Percentiles rank a stretch among this genome's conserved stretches.
Evolutionary conservation across 2,329 filamentous ascomycete species (phyloP).

Genomic region (Fusarium nisikadoi): DNA sequence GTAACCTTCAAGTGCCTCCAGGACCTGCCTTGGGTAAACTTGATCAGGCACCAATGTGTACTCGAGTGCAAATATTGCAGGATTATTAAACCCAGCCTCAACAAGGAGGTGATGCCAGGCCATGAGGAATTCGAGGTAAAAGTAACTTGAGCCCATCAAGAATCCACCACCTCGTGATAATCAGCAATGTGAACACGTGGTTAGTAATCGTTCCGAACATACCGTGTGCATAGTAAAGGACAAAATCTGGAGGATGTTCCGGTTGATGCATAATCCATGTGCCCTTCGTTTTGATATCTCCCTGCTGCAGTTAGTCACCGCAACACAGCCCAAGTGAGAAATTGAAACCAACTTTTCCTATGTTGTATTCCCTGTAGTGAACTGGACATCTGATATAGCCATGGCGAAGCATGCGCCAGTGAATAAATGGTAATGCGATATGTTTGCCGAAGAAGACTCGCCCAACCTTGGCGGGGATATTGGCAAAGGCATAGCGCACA

Average conservation of each 20-base stretch:
- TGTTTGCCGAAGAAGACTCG: constrained; percentile 81
- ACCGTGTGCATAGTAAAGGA: constrained; percentile 87
- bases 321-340: neutral
- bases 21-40: constrained; percentile 77
- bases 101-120: constrained; percentile 75
- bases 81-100: constrained; percentile 74
- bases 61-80: constrained; percentile 81
- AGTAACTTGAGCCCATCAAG: constrained; percentile 82
- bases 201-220: constrained; percentile 36
- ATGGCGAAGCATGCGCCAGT: constrained; percentile 79
- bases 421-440: constrained; percentile 78
- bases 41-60: constrained; percentile 83
- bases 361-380: constrained; percentile 66
- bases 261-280: constrained; percentile 76
- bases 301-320: constrained; percentile 21
- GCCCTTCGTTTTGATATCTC: constrained; percentile 64
- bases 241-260: constrained; percentile 72
- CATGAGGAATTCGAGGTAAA: constrained; percentile 86
- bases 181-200: constrained; percentile 5
- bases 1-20: constrained; percentile 77
- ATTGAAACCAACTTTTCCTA: constrained; percentile 44
- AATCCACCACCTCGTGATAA: constrained; percentile 75
- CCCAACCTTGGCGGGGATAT: constrained; percentile 74
- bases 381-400: constrained; percentile 72
- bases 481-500: constrained; percentile 80